Evolutionary conservation across 169 alveolate genomes (phyloP).

Genomic region (Nephromyces sp.): DNA sequence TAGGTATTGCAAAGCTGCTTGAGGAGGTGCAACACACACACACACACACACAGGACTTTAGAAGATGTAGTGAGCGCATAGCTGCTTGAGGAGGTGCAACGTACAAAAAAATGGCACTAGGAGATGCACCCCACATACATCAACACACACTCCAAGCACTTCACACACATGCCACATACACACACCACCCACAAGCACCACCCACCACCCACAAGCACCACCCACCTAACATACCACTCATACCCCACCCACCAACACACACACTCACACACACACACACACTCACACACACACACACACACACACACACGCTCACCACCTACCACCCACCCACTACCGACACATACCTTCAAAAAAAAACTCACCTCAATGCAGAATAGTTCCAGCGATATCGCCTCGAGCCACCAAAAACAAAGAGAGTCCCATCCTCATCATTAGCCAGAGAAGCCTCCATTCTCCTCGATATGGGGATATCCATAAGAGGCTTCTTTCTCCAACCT

Average conservation of each 20-base stretch:
- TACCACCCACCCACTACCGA: neutral
- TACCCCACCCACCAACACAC: neutral
- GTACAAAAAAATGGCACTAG: too few relatives aligned
- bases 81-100: too few relatives aligned
- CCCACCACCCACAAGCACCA: neutral
- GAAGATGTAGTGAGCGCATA: neutral
- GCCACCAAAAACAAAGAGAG: slow-evolving; percentile 1
- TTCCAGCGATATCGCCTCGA: slow-evolving; percentile 5
- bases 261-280: neutral
- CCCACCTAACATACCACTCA: neutral
- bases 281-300: neutral
- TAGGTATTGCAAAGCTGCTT: neutral
- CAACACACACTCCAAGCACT: too few relatives aligned
- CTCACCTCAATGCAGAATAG: neutral
- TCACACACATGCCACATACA: too few relatives aligned
- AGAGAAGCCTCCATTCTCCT: slow-evolving; percentile 1
- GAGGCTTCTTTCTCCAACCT: neutral
- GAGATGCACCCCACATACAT: too few relatives aligned
- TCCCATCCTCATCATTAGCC: neutral
- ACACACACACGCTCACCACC: neutral
- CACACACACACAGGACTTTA: neutral
- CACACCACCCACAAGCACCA: too few relatives aligned
- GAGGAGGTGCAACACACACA: neutral
- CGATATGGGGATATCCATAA: neutral
- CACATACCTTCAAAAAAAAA: neutral